Evolutionary conservation across 371 early-diverging fungal genomes (phyloP), one percentile per base, ranked within the genome.

Genomic region (Zychaea mexicana): DNA sequence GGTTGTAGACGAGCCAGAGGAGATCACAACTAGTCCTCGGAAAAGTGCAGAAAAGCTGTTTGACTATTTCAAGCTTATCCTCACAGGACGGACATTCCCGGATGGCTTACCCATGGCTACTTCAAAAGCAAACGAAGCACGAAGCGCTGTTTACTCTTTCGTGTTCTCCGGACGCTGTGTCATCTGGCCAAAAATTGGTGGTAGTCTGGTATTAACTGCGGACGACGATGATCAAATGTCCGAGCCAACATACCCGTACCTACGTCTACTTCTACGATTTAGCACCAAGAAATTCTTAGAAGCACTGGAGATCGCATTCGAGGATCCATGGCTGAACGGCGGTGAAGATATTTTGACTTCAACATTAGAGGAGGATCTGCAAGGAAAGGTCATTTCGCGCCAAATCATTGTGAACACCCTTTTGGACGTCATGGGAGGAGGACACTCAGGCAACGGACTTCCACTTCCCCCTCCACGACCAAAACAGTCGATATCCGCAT

Each of bases 321-420:
- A 88, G 57, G 93, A 93, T 68, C 77, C 83, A 55, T 85, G 86
- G 72, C 71, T 93, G 15, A 84, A 90, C 58, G 89, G 85, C 19
- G 88, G 83, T 24, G 85, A 88, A 53, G 78, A 77, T 60, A 76
- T 80, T 28, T 46, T 68, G 61, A 79, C 76, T 38, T 82, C 74
- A 33, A 84, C 77, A 38, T 82, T 82, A 74, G 84, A 83, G 52
- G 88, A 88, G 38, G 88, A 84, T 33, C 71, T 84, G 21, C 85
- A 79, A 33, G 90, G 79, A 13, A 81, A 81, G 65, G 85, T 79
- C 7, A 88, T 94, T 33, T 89, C 86, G 36, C 84, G 93, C 3
- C 92, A 93, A 73, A 83, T 86, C 55, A 88, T 94, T 62, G 79
- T 92, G 56, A 89, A 92, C 69, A 84, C 90, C 1, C 61, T 93